These are phyloP conservation scores for Hypoxylon rubiginosum DNA, from an alignment of 2,329 filamentous ascomycete species.

Conservation along the genomic window DNA sequence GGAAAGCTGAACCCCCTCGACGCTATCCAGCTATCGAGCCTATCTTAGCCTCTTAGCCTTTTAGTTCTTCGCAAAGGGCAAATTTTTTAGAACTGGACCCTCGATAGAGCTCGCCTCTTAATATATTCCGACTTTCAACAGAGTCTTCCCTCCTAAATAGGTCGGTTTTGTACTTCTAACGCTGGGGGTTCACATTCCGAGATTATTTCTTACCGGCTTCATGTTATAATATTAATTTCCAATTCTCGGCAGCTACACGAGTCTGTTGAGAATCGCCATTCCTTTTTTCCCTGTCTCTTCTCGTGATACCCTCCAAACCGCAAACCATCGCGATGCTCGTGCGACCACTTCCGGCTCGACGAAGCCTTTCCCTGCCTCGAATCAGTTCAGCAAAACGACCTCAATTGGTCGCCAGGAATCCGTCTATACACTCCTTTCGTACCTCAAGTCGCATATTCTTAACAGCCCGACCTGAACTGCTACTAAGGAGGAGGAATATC, in stretches of 20 bases:
- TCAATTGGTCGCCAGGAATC: slow-evolving; percentile 39
- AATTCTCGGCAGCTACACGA: slow-evolving; percentile 37
- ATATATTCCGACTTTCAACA: slow-evolving; percentile 11
- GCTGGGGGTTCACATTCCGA: neutral
- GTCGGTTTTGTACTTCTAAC: slow-evolving; percentile 15
- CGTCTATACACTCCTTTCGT: slow-evolving; percentile 30
- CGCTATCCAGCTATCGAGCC: neutral
- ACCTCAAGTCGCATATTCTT: slow-evolving; percentile 40
- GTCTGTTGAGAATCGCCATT: slow-evolving; percentile 41
- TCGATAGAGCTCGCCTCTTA: slow-evolving; percentile 37
- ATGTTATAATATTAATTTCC: slow-evolving; percentile 32
- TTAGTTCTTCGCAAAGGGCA: slow-evolving; percentile 31
- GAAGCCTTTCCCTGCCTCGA: slow-evolving; percentile 45
- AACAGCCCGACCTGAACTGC: slow-evolving; percentile 42
- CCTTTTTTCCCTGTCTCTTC: slow-evolving; percentile 16
- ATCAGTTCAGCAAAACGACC: slow-evolving; percentile 39
- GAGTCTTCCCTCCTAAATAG: slow-evolving; percentile 20
- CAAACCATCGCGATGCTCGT: slow-evolving; percentile 46
- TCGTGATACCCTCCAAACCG: slow-evolving; percentile 19
- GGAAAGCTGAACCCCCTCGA: neutral
- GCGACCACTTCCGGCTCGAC: slow-evolving; percentile 44
- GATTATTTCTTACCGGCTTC: slow-evolving; percentile 2
- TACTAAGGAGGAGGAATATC: slow-evolving; percentile 45
- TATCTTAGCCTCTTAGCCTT: slow-evolving; percentile 7
- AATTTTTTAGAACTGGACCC: slow-evolving; percentile 43